Conservation (phyloP, 116 monocot genomes). For the Dioscorea cayenensis region DNA sequence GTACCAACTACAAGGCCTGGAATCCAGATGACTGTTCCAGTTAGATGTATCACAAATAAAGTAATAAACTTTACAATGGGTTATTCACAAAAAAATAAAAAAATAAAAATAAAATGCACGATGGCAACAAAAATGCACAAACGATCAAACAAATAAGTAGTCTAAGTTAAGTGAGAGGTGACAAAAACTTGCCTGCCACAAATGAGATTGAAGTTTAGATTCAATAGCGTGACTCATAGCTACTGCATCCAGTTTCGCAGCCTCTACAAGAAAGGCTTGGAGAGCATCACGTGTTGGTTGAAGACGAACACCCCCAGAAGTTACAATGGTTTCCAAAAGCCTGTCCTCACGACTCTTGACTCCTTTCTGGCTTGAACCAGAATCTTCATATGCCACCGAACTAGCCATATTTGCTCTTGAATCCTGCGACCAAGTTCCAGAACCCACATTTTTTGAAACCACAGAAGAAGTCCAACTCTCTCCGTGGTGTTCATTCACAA, state of each 20-base stretch:
- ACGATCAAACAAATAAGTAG: too few relatives aligned
- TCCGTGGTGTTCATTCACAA: conserved; percentile 26
- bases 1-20: too few relatives aligned
- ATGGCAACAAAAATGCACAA: too few relatives aligned
- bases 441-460: conserved; percentile 21
- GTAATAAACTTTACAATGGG: too few relatives aligned
- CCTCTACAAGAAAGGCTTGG: conserved; percentile 72
- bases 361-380: conserved; percentile 23
- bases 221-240: conserved; percentile 77
- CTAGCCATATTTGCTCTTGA: conserved; percentile 18
- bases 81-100: too few relatives aligned
- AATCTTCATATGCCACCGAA: conserved; percentile 32
- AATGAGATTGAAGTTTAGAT: conserved; percentile 79
- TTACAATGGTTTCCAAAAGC: conserved; percentile 89
- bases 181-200: conserved; percentile 76
- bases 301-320: conserved; percentile 80
- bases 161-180: not conserved
- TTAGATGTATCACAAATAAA: too few relatives aligned
- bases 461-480: conserved; percentile 45
- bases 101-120: too few relatives aligned
- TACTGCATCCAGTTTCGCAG: conserved; percentile 63
- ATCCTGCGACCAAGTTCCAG: conserved; percentile 39
- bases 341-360: conserved; percentile 75
- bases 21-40: too few relatives aligned
- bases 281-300: conserved; percentile 97